These are phyloP conservation scores for Heterobasidion irregulare DNA, from an alignment of 1,284 basidiomycete species.

Conservation along the genomic window DNA sequence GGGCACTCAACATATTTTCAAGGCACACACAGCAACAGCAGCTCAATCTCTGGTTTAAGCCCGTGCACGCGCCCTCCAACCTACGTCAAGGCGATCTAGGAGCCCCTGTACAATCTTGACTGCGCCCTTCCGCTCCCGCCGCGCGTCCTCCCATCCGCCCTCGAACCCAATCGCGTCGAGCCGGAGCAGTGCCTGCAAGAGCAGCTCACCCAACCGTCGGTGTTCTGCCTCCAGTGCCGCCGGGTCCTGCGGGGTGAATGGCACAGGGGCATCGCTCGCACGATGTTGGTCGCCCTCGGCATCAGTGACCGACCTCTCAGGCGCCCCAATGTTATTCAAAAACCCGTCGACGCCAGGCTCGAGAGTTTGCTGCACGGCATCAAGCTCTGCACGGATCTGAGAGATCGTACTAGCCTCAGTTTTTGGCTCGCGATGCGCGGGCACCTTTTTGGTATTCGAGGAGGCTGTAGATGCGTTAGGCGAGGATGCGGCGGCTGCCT, in stretches of 20 bases:
- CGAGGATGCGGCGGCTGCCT: neutral
- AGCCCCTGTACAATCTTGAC: constrained; percentile 58
- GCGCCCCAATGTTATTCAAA: constrained; percentile 29
- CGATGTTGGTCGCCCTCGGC: constrained; percentile 7
- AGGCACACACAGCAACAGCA: neutral
- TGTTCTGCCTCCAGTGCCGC: constrained; percentile 29
- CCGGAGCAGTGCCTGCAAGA: constrained; percentile 70
- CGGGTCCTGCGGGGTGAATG: neutral
- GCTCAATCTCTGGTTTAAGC: neutral
- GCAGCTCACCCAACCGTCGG: constrained; percentile 55
- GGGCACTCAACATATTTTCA: neutral
- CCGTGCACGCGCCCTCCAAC: constrained; percentile 27
- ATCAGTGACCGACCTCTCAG: constrained; percentile 9
- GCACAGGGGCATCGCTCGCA: neutral
- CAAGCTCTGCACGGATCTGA: constrained; percentile 53
- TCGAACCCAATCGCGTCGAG: constrained; percentile 67
- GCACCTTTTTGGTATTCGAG: constrained; percentile 15
- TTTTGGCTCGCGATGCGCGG: constrained; percentile 33
- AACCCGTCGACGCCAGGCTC: constrained; percentile 49
- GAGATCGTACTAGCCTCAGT: constrained; percentile 28
- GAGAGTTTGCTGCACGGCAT: constrained; percentile 42
- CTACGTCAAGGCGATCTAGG: constrained; percentile 46
- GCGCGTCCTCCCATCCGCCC: constrained; percentile 62
- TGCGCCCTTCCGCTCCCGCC: constrained; percentile 65
- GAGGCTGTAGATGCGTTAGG: constrained; percentile 16